A percentile compares a stretch with the other conserved stretches of the same genome.
Conservation (phyloP, 768 basidiomycete genomes). For the Tylopilus cervinicoccineus region DNA sequence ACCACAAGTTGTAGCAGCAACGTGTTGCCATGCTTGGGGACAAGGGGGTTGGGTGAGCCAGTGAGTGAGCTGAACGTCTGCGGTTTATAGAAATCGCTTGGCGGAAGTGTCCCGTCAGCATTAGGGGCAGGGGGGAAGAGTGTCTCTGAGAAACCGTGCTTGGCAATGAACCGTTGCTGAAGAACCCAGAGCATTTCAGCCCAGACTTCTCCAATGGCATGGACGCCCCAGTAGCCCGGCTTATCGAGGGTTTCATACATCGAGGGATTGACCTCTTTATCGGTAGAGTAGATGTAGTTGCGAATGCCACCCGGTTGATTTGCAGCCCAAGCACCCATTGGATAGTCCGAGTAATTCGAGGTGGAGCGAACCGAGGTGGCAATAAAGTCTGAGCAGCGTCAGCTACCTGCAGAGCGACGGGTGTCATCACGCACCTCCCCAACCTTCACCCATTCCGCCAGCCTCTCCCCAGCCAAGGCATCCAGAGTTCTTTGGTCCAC, state of each 20-base stretch:
- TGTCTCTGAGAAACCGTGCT: slow-evolving; percentile 74
- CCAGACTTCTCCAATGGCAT: slow-evolving; percentile 94
- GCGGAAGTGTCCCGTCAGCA: slow-evolving; percentile 59
- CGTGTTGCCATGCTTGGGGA: slow-evolving; percentile 93
- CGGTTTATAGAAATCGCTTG: slow-evolving; percentile 66
- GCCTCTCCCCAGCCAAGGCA: slow-evolving; percentile 95
- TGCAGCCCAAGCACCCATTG: slow-evolving; percentile 96
- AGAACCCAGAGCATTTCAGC: slow-evolving; percentile 86
- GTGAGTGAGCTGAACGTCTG: slow-evolving; percentile 29
- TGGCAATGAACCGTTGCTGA: slow-evolving; percentile 66
- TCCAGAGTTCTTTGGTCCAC: slow-evolving; percentile 88
- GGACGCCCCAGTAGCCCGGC: slow-evolving; percentile 91
- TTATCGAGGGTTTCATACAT: slow-evolving; percentile 94
- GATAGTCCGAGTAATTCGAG: slow-evolving; percentile 65
- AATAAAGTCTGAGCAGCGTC: slow-evolving; percentile 55
- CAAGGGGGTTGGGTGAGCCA: slow-evolving; percentile 40
- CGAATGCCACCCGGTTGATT: slow-evolving; percentile 75
- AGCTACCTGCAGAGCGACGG: neutral
- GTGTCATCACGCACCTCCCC: slow-evolving; percentile 57
- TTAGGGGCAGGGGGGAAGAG: slow-evolving; percentile 78
- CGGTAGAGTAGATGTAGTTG: slow-evolving; percentile 84
- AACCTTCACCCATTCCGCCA: slow-evolving; percentile 98
- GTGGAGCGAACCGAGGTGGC: slow-evolving; percentile 85
- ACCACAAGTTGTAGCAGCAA: slow-evolving; percentile 80
- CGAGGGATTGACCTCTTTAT: slow-evolving; percentile 77